phyloP scores from a whole-genome alignment of 2,329 filamentous ascomycete genomes.

The Myriosclerotinia scirpicola region DNA sequence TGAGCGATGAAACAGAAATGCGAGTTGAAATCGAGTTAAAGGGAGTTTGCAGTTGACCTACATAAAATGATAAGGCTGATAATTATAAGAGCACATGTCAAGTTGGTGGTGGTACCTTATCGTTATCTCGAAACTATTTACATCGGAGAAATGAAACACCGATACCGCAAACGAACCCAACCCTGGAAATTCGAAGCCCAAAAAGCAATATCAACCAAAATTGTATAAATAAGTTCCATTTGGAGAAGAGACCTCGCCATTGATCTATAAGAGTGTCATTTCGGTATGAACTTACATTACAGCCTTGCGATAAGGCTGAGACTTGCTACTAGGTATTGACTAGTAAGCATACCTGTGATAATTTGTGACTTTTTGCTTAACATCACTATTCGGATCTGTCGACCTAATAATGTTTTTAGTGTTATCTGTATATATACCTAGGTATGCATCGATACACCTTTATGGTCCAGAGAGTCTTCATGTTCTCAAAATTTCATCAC shows the following conservation, averaged over 20 bases:
- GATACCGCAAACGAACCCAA: background rate
- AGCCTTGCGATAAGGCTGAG: background rate
- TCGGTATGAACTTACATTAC: too few relatives aligned
- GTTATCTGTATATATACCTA: background rate
- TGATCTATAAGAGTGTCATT: too few relatives aligned
- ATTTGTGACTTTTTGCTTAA: background rate
- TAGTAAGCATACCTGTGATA: background rate
- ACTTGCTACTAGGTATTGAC: background rate
- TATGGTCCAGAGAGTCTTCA: background rate
- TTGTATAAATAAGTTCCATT: too few relatives aligned
- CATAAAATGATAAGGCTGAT: background rate
- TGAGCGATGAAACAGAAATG: too few relatives aligned
- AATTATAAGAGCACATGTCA: background rate
- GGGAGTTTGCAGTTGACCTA: background rate
- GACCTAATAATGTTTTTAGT: background rate
- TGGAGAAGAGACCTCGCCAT: too few relatives aligned
- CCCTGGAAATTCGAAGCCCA: too few relatives aligned
- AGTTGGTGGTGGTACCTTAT: background rate
- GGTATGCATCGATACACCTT: background rate
- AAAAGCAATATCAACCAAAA: too few relatives aligned
- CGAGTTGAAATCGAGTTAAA: constrained; percentile 1
- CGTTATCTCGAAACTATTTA: background rate
- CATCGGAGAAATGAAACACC: background rate
- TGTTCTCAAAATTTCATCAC: too few relatives aligned
- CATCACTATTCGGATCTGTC: background rate